Evolutionary conservation across 2,329 filamentous ascomycete genomes (phyloP).

Genomic region (Blumeriella jaapii): DNA sequence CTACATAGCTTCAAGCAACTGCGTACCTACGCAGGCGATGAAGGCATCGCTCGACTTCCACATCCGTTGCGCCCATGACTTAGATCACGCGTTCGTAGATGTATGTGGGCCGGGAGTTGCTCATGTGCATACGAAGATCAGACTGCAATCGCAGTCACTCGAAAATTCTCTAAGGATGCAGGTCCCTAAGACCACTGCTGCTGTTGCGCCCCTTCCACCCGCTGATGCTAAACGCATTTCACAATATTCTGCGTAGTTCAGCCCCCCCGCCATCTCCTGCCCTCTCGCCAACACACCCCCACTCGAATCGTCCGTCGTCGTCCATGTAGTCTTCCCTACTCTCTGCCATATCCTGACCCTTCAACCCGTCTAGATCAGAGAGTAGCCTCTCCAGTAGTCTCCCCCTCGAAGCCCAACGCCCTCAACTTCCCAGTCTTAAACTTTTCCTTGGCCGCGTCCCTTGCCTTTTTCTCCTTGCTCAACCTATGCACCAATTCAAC

Average conservation of each 20-base stretch:
- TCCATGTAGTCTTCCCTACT: neutral
- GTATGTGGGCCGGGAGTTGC: too few relatives aligned
- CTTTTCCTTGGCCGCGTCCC: conserved; percentile 65
- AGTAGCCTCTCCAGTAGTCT: conserved; percentile 65
- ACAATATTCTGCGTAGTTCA: conserved; percentile 39
- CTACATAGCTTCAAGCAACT: neutral
- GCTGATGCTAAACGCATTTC: conserved; percentile 33
- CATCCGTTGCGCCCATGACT: too few relatives aligned
- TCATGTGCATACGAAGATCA: too few relatives aligned
- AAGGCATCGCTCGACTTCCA: too few relatives aligned
- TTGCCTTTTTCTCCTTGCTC: conserved; percentile 58
- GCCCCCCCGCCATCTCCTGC: conserved; percentile 6
- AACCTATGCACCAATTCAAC: conserved; percentile 59
- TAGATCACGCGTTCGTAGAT: too few relatives aligned
- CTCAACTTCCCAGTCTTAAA: conserved; percentile 57
- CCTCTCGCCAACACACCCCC: neutral
- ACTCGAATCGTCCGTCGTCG: neutral
- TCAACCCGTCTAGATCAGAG: conserved; percentile 35
- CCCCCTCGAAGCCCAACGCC: conserved; percentile 76
- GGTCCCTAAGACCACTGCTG: neutral
- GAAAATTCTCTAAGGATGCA: neutral
- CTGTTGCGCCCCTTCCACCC: conserved; percentile 9
- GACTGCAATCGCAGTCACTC: conserved; percentile 1
- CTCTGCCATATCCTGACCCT: neutral
- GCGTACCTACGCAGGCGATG: neutral